Evolutionary conservation across 352 stramenopile genomes (phyloP).

Genomic region (Hyphochytrium catenoides): DNA sequence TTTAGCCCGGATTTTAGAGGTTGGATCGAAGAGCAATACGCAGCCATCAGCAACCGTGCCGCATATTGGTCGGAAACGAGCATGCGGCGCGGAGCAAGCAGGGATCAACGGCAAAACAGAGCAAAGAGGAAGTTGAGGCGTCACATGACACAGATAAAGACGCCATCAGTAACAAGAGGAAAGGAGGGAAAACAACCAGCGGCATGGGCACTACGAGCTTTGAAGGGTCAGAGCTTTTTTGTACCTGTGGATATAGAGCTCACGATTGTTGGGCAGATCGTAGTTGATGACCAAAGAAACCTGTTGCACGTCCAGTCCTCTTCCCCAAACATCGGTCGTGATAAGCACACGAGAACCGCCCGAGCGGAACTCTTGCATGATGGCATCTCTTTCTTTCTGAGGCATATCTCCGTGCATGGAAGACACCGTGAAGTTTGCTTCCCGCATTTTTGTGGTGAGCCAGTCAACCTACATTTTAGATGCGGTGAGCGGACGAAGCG

Average conservation of each 20-base stretch:
- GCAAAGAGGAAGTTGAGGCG: too few species aligned
- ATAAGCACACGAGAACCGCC: conserved; percentile 85
- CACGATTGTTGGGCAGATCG: conserved; percentile 83
- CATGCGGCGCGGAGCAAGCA: too few species aligned
- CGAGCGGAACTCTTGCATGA: conserved; percentile 92
- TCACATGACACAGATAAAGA: too few species aligned
- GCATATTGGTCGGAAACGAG: too few species aligned
- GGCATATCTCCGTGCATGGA: conserved; percentile 94
- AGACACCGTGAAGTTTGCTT: conserved; percentile 89
- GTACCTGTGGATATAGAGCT: conserved; percentile 78
- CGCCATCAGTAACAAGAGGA: too few species aligned
- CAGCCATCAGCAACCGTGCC: too few species aligned
- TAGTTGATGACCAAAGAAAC: conserved; percentile 95
- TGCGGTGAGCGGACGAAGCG: too few species aligned
- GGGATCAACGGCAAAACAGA: too few species aligned
- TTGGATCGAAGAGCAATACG: too few species aligned
- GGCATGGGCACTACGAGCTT: neutral
- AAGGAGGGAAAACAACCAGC: too few species aligned
- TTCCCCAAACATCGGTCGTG: conserved; percentile 88
- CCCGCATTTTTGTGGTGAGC: conserved; percentile 84
- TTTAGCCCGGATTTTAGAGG: too few species aligned
- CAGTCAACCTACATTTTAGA: conserved; percentile 62
- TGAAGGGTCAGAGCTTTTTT: conserved; percentile 8
- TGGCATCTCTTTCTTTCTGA: conserved; percentile 72
- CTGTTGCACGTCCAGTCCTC: conserved; percentile 90